Conservation (phyloP, 2,329 filamentous ascomycete species). For the Aspergillus udagawae region DNA sequence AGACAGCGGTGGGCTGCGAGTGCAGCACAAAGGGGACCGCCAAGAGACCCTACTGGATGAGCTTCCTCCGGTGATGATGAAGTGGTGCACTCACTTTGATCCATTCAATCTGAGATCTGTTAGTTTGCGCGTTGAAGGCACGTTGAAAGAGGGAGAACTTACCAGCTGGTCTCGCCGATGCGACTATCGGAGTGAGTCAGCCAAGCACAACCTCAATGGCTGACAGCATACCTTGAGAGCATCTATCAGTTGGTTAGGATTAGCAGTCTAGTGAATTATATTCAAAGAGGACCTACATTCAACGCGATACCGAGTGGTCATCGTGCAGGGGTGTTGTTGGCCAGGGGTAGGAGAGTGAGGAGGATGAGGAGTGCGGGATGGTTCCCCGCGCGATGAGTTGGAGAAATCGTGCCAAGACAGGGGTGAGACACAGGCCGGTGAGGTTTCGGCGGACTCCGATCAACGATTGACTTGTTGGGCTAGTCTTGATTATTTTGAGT, state of each 20-base stretch:
- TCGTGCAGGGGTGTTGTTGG: slow-evolving; percentile 15
- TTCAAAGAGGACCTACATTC: slow-evolving; percentile 57
- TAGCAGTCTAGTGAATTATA: too few species aligned
- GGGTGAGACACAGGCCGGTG: too few species aligned
- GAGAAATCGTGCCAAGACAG: not conserved
- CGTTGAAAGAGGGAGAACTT: slow-evolving; percentile 17
- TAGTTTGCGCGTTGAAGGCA: not conserved
- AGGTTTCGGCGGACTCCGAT: too few species aligned
- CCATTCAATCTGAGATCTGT: slow-evolving; percentile 66
- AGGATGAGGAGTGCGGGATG: not conserved
- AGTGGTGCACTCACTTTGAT: slow-evolving; percentile 61
- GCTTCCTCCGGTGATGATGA: slow-evolving; percentile 11
- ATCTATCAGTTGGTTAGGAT: slow-evolving; percentile 42
- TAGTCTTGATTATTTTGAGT: not conserved
- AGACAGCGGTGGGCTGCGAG: slow-evolving; percentile 86
- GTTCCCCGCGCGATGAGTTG: not conserved
- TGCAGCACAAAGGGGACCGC: slow-evolving; percentile 96
- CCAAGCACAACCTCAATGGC: slow-evolving; percentile 1
- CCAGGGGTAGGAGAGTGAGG: not conserved
- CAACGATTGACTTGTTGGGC: not conserved
- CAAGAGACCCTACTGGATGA: slow-evolving; percentile 57
- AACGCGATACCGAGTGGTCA: slow-evolving; percentile 54
- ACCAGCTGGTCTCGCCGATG: slow-evolving; percentile 89
- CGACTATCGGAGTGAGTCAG: slow-evolving; percentile 50
- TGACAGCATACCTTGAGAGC: slow-evolving; percentile 55